Evolutionary conservation across 2,329 filamentous ascomycete genomes (phyloP), one percentile per base, ranked within the genome.

Genomic region (Aspergillus thermomutatus): DNA sequence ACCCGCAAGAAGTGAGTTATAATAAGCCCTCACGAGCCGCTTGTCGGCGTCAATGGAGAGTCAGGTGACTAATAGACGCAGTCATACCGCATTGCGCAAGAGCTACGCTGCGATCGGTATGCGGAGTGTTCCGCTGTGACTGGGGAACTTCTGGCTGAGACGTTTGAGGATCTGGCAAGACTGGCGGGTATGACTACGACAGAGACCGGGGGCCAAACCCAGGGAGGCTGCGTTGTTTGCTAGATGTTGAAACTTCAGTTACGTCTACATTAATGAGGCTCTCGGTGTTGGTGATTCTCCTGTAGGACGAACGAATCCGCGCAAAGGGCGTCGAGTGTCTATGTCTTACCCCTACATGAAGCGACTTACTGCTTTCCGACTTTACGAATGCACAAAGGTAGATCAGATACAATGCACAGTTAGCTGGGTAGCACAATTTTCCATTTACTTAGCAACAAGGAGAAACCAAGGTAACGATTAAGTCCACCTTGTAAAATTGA

Each of bases 401-500:
- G 46, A 47, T 45, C 60, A 60, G 52, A 50, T 51, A 49, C 43
- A 52, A 59, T 52, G 61, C 56, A 58, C 47, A 61, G 65, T 66
- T 67, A 68, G 69, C 66, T 46, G 8, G 43, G 43, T 64, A 68
- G 69, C 66, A 72, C 68, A 64, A 69, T 64, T 65, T 65, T 69
- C 61, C 68, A 64, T 65, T 66, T 69, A 74, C 68, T 53, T 62
- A 65, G 72, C 64, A 74, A 69, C 69, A 73, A 64, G 70, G 68
- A 72, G 69, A 71, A 72, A 72, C 72, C 80, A 84, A 88, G 87
- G 88, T 84, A 88, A 92, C 91, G 87, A 81, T 93, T 75, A 95
- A 93, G 91, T 91, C 85, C 85, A 88, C 81, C 87, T 89, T 87
- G 84, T 83, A 84, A 85, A 67, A 70, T 74, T 74, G 83, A 84